Conservation (phyloP, 768 basidiomycete genomes). For the Rhodotorula toruloides region DNA sequence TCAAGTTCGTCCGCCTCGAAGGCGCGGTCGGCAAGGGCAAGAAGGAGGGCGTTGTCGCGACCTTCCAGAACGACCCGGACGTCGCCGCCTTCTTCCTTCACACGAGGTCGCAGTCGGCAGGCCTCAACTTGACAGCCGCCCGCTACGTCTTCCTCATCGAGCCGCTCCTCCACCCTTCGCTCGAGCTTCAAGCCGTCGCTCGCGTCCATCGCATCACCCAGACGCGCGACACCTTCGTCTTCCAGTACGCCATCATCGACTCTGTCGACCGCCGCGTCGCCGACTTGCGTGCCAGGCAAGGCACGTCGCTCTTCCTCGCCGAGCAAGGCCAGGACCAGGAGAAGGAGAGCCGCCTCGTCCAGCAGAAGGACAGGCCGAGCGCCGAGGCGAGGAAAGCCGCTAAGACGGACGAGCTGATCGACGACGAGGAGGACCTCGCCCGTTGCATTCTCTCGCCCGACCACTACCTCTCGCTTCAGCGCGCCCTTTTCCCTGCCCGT, state of each 20-base stretch:
- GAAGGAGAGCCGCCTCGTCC: background rate
- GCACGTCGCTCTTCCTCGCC: conserved; percentile 22
- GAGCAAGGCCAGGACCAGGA: background rate
- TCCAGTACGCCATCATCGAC: conserved; percentile 35
- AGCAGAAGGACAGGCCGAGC: conserved; percentile 6
- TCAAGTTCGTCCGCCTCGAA: conserved; percentile 40
- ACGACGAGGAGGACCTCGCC: conserved; percentile 32
- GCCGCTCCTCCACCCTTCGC: conserved; percentile 36
- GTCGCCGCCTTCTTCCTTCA: conserved; percentile 40
- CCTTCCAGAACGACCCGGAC: conserved; percentile 35
- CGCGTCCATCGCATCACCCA: conserved; percentile 43
- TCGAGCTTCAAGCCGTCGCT: conserved; percentile 40
- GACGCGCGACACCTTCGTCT: conserved; percentile 32
- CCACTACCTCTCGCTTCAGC: conserved; percentile 16
- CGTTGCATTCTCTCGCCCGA: conserved; percentile 17
- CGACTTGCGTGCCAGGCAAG: conserved; percentile 23
- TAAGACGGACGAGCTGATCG: conserved; percentile 14
- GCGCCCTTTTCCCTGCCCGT: conserved; percentile 1
- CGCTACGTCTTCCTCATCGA: conserved; percentile 41
- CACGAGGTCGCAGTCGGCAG: conserved; percentile 37
- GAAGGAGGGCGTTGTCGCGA: conserved; percentile 36
- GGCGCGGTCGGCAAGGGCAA: conserved; percentile 27
- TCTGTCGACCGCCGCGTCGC: conserved; percentile 39
- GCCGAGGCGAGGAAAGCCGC: background rate
- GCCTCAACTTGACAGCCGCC: conserved; percentile 37